These are phyloP conservation scores for Trifolium pratense DNA, from an alignment of 306 rosid species.

Conservation along the genomic window DNA sequence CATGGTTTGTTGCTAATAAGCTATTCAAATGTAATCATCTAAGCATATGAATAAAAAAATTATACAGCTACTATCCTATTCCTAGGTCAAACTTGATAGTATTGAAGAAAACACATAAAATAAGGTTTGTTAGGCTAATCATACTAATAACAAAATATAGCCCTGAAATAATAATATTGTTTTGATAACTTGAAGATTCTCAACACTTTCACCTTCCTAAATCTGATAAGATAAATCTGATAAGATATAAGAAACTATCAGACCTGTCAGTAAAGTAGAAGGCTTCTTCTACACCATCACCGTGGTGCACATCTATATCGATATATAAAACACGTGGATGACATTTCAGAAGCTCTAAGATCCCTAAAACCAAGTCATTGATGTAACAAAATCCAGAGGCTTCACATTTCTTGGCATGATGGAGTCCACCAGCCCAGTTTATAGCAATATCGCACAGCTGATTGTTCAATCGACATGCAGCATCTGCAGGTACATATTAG, in stretches of 20 bases:
- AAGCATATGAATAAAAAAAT: slow-evolving; percentile 14
- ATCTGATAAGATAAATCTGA: slow-evolving; percentile 30
- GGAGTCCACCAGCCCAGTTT: slow-evolving; percentile 99
- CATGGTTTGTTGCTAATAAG: slow-evolving; percentile 4
- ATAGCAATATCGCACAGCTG: slow-evolving; percentile 93
- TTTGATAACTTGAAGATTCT: slow-evolving; percentile 26
- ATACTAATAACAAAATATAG: slow-evolving; percentile 9
- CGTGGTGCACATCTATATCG: slow-evolving; percentile 99
- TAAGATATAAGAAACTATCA: slow-evolving; percentile 28
- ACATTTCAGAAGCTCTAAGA: slow-evolving; percentile 91
- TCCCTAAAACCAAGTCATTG: slow-evolving; percentile 95
- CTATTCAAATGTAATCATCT: slow-evolving; percentile 25
- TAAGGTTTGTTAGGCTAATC: slow-evolving; percentile 21
- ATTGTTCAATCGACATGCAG: slow-evolving; percentile 92
- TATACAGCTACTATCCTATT: slow-evolving; percentile 17
- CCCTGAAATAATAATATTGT: not conserved
- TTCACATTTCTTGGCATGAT: slow-evolving; percentile 99
- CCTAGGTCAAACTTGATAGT: slow-evolving; percentile 7
- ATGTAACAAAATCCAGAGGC: slow-evolving; percentile 99
- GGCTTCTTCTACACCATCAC: slow-evolving; percentile 99
- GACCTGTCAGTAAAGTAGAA: slow-evolving; percentile 98
- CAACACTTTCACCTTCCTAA: slow-evolving; percentile 19
- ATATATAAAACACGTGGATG: slow-evolving; percentile 96
- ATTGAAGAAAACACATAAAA: slow-evolving; percentile 4
- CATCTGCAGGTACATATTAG: slow-evolving; percentile 64